phyloP scores from a whole-genome alignment of 306 rosid species.

The Biancaea sappan region DNA sequence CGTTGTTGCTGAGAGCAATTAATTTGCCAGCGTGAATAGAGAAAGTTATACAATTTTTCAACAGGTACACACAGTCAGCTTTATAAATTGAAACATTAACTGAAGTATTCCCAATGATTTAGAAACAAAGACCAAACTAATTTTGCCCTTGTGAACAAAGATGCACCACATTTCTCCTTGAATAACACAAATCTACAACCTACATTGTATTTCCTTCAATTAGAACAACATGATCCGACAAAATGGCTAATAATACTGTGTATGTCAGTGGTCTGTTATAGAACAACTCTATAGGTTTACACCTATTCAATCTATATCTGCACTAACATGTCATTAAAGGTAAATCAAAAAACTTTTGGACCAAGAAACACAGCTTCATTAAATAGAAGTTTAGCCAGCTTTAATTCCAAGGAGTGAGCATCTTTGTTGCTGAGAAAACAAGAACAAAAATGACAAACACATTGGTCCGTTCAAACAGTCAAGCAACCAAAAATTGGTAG shows the following conservation, averaged over 20 bases:
- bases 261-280: background rate
- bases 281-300: background rate
- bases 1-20: background rate
- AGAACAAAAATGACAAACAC: background rate
- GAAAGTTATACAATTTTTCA: background rate
- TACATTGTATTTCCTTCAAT: background rate
- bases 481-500: background rate
- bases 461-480: background rate
- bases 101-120: background rate
- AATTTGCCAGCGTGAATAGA: background rate
- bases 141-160: background rate
- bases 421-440: background rate
- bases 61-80: background rate
- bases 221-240: background rate
- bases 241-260: background rate
- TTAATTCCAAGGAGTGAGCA: background rate
- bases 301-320: background rate
- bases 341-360: background rate
- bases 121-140: background rate
- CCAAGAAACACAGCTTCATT: background rate
- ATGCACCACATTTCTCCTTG: background rate
- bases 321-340: background rate
- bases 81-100: background rate
- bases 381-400: background rate
- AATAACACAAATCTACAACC: background rate